Percentiles rank a stretch among this genome's conserved stretches.
phyloP scores from a whole-genome alignment of 1,139 yeast genomes.

The Debaryomycetaceae sp. region DNA sequence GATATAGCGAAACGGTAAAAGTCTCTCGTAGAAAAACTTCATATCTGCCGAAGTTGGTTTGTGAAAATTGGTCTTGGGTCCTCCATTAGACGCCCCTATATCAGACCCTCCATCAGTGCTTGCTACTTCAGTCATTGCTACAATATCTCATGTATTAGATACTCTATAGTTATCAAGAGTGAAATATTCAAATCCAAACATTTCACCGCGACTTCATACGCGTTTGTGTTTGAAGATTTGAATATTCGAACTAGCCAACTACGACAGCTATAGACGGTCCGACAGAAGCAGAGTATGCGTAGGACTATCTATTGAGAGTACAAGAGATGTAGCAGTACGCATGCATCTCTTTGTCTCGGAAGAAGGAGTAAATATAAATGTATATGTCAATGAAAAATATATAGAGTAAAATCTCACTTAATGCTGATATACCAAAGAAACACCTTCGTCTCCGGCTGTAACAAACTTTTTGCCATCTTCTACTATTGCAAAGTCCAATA shows the following conservation, averaged over 20 bases:
- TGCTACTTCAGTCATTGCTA: not conserved
- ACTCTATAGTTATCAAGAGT: not conserved
- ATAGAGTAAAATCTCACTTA: not conserved
- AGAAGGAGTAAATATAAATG: not conserved
- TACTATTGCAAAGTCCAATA: constrained; percentile 69
- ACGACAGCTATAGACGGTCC: too few species aligned
- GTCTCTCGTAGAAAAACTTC: constrained; percentile 68
- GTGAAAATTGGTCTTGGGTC: constrained; percentile 8
- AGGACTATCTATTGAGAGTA: not conserved
- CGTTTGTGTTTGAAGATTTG: not conserved
- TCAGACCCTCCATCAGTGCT: not conserved
- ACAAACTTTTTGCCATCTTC: constrained; percentile 67
- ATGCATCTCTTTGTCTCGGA: not conserved
- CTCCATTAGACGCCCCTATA: not conserved
- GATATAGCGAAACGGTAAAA: constrained; percentile 68
- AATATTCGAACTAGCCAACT: too few species aligned
- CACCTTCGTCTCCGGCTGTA: constrained; percentile 99
- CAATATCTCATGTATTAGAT: not conserved
- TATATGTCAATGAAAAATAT: constrained; percentile 1
- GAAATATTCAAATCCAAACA: not conserved
- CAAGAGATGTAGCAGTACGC: not conserved
- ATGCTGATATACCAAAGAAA: constrained; percentile 60
- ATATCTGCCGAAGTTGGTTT: constrained; percentile 65
- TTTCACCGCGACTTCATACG: not conserved
- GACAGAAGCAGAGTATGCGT: too few species aligned